phyloP scores from a whole-genome alignment of 768 basidiomycete genomes.

The Podaxis carcinomalis region DNA sequence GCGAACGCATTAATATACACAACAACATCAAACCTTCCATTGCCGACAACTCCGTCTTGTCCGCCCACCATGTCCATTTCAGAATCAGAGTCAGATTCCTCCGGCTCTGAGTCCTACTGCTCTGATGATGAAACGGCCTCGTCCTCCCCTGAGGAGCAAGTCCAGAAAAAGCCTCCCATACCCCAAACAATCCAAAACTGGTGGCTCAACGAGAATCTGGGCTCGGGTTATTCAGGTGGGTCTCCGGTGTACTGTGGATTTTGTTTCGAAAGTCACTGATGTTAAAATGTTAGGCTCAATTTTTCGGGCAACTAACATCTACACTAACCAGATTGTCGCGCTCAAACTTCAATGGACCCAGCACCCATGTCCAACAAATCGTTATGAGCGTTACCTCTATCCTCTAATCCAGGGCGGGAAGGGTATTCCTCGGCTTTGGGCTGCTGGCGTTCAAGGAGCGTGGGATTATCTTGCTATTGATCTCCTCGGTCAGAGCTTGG shows the following conservation, averaged over 20 bases:
- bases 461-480: constrained; percentile 79
- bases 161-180: constrained; percentile 16
- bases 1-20: not conserved
- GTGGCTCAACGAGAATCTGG: constrained; percentile 53
- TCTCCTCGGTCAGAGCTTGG: constrained; percentile 66
- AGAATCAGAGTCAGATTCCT: constrained; percentile 11
- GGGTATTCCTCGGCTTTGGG: constrained; percentile 74
- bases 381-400: constrained; percentile 65
- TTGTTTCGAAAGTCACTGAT: not conserved
- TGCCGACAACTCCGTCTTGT: not conserved
- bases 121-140: constrained; percentile 13
- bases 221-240: constrained; percentile 72
- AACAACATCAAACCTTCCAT: not conserved
- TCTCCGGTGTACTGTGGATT: not conserved
- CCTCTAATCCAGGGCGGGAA: constrained; percentile 65
- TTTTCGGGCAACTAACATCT: constrained; percentile 55
- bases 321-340: constrained; percentile 58
- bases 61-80: constrained; percentile 10
- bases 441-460: constrained; percentile 47
- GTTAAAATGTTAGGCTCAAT: constrained; percentile 51
- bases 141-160: constrained; percentile 4
- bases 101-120: constrained; percentile 7
- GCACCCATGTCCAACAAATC: constrained; percentile 74
- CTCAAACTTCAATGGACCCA: constrained; percentile 69
- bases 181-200: constrained; percentile 55